Evolutionary conservation across 805 yeast genomes (phyloP).

Genomic region (Saturnispora zaruensis): DNA sequence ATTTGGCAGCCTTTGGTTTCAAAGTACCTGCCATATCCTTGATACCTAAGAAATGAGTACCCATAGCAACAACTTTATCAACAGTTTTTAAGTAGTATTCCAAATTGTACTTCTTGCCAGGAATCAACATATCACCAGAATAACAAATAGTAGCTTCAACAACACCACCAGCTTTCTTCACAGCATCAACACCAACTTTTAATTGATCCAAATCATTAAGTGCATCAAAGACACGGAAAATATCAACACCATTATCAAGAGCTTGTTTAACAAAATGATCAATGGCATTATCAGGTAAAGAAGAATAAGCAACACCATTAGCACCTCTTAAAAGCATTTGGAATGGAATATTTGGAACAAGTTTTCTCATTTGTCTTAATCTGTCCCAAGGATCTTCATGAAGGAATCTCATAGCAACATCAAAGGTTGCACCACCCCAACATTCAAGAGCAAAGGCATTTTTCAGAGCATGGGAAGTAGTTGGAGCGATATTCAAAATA

Average conservation of each 20-base stretch:
- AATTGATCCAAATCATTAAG: conserved; percentile 94
- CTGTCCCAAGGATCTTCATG: conserved; percentile 99
- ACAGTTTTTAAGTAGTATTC: conserved; percentile 79
- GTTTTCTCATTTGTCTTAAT: conserved; percentile 73
- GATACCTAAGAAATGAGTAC: conserved; percentile 94
- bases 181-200: conserved; percentile 96
- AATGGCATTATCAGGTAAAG: conserved; percentile 96
- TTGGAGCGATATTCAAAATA: conserved; percentile 81
- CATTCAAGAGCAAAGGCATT: conserved; percentile 96
- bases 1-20: conserved; percentile 87
- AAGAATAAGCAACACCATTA: conserved; percentile 96
- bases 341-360: conserved; percentile 97
- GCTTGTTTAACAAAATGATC: conserved; percentile 96
- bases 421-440: conserved; percentile 99
- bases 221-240: conserved; percentile 96
- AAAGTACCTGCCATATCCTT: conserved; percentile 99
- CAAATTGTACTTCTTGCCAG: conserved; percentile 92
- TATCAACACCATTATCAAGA: conserved; percentile 91
- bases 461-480: conserved; percentile 82
- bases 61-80: conserved; percentile 80
- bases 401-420: conserved; percentile 95
- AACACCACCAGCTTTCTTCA: conserved; percentile 96
- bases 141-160: conserved; percentile 98
- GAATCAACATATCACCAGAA: conserved; percentile 96
- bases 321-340: conserved; percentile 99